Evolutionary conservation across 2,329 filamentous ascomycete species (phyloP), one percentile per base, ranked within the genome.

Genomic region (Chaetomium globosum): DNA sequence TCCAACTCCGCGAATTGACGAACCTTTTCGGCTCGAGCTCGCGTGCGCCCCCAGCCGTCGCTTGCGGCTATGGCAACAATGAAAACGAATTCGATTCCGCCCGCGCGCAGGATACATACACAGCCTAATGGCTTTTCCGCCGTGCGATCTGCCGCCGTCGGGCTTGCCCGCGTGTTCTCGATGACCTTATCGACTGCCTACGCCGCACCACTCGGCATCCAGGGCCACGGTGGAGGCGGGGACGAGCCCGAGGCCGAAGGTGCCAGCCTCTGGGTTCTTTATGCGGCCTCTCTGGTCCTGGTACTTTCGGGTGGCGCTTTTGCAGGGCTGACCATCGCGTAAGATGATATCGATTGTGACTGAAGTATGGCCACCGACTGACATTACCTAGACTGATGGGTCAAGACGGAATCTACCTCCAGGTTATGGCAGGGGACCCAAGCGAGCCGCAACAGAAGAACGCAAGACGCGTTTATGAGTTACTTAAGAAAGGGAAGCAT

Each of bases 391-490:
- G 82, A 9, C 76, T 87, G 65, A 87, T 87, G 85, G 85, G 85
- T 61, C 86, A 93, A 80, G 95, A 99, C 80, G 93, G 96, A 77
- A 96, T 98, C 73, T 97, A 99, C 77, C 85, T 99, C 19, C 95
- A 97, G 79, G 95, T 99, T 69, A 90, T 99, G 69, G 88, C 93
- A 59, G 89, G 89, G 49, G 96, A 95, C 61, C 88, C 90, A 54
- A 89, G 92, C 77, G 92, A 90, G 63, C 83, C 88, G n/a, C 94
- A 98, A 79, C 89, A 89, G 74, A 92, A 88, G 74, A 92, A 97
- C 75, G 95, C 95, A 0, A 86, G 85, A 64, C 89, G 87, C 69
- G 95, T 99, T 12, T 83, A 95, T 71, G 83, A 87, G 52, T 81
- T 99, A 31, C 80, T 99, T 63, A 87, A 92, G 69, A 90, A 86